These are phyloP conservation scores for Monosporascus sp. DNA, from an alignment of 2,329 filamentous ascomycete species.

Conservation along the genomic window DNA sequence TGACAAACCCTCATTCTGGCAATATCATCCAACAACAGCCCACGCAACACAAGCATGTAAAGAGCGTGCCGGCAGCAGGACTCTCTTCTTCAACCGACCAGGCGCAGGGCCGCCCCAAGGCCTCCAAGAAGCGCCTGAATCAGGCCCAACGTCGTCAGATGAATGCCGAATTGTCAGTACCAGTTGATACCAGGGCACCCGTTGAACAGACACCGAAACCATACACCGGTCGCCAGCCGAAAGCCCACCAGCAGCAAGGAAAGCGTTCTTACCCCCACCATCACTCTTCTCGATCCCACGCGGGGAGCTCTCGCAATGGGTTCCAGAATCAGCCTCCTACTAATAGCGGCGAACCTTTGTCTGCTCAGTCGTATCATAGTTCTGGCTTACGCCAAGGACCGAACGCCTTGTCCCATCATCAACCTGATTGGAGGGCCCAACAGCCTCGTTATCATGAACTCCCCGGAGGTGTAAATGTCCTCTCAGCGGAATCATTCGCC, in stretches of 20 bases:
- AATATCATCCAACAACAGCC: background rate
- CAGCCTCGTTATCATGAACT: constrained; percentile 10
- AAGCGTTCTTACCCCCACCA: constrained; percentile 14
- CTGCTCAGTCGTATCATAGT: constrained; percentile 9
- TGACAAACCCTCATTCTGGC: background rate
- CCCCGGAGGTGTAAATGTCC: constrained; percentile 15
- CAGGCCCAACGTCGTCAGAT: constrained; percentile 60
- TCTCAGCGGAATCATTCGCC: constrained; percentile 19
- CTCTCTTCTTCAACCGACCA: background rate
- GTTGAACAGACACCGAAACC: constrained; percentile 21
- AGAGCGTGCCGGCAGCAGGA: constrained; percentile 1
- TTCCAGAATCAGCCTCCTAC: constrained; percentile 10
- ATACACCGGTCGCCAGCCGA: constrained; percentile 27
- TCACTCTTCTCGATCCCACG: constrained; percentile 23
- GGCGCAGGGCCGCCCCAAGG: constrained; percentile 19
- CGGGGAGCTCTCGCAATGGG: constrained; percentile 16
- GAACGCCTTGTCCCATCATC: constrained; percentile 8
- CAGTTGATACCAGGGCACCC: constrained; percentile 41
- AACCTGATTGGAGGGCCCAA: constrained; percentile 18
- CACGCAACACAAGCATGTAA: background rate
- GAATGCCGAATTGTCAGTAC: constrained; percentile 53
- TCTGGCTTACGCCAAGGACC: constrained; percentile 10
- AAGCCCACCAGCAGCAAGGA: constrained; percentile 17
- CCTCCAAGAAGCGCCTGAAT: constrained; percentile 49
- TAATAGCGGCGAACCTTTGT: constrained; percentile 3